These are phyloP conservation scores for Clavaria fumosa DNA, from an alignment of 768 basidiomycete genomes.

Conservation along the genomic window DNA sequence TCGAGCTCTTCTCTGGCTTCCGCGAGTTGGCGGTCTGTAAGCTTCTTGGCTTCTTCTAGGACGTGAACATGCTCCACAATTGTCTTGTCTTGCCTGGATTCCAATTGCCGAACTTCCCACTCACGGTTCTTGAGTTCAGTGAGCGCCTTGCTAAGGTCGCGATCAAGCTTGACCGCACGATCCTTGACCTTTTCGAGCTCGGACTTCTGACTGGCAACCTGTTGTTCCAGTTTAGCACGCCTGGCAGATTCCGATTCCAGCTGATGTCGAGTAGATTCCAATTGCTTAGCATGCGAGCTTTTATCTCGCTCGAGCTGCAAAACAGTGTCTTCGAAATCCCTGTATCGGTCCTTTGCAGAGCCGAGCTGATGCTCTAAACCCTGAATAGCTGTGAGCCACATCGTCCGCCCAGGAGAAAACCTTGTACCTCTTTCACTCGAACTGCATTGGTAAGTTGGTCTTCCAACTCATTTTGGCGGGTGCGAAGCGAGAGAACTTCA, in stretches of 20 bases:
- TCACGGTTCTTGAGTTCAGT: constrained; percentile 69
- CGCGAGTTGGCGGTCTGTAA: constrained; percentile 81
- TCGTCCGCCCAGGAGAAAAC: neutral
- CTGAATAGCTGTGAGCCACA: constrained; percentile 23
- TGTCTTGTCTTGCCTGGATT: constrained; percentile 88
- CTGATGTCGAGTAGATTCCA: constrained; percentile 56
- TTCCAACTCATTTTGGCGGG: constrained; percentile 55
- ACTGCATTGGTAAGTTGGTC: constrained; percentile 42
- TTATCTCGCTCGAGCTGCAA: constrained; percentile 76
- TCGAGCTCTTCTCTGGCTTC: constrained; percentile 69
- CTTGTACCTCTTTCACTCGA: constrained; percentile 58
- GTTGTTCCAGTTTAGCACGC: constrained; percentile 61
- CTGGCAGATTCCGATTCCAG: constrained; percentile 60
- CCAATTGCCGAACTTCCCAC: constrained; percentile 75
- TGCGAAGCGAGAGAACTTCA: constrained; percentile 53
- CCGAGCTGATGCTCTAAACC: constrained; percentile 63
- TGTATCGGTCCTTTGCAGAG: constrained; percentile 56
- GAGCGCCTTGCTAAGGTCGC: constrained; percentile 69
- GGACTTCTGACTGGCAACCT: constrained; percentile 41
- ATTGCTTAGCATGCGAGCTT: constrained; percentile 52
- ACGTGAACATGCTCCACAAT: constrained; percentile 97
- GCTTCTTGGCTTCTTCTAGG: constrained; percentile 85
- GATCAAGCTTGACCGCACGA: constrained; percentile 53
- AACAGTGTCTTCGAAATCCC: constrained; percentile 78
- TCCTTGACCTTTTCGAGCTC: constrained; percentile 60